Percentiles rank a stretch among this genome's conserved stretches.
These are phyloP conservation scores for Penicillium sclerotiorum DNA, from an alignment of 2,329 filamentous ascomycete genomes.

Conservation along the genomic window DNA sequence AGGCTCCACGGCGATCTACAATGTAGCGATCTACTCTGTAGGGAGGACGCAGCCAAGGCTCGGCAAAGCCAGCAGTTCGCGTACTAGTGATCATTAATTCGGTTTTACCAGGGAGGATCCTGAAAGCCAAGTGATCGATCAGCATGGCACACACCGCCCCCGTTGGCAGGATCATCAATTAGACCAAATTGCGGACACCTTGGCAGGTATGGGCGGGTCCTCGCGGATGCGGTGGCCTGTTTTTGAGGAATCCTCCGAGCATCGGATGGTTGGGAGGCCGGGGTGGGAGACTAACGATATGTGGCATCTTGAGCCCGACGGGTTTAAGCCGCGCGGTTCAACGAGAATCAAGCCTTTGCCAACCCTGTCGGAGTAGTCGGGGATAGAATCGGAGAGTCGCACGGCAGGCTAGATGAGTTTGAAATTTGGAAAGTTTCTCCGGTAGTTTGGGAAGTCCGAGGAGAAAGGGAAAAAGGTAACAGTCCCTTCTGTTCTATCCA, in stretches of 20 bases:
- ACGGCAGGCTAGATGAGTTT: slow-evolving; percentile 5
- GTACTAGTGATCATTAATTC: slow-evolving; percentile 4
- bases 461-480: not conserved
- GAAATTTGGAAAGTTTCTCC: not conserved
- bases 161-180: not conserved
- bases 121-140: not conserved
- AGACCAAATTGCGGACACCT: not conserved
- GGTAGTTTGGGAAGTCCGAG: not conserved
- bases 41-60: slow-evolving; percentile 11
- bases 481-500: not conserved
- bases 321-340: not conserved
- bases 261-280: slow-evolving; percentile 1
- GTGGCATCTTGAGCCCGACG: slow-evolving; percentile 3
- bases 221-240: not conserved
- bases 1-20: too few species aligned
- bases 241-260: not conserved
- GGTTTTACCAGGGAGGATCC: not conserved
- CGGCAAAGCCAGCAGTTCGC: slow-evolving; percentile 1
- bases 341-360: slow-evolving; percentile 23
- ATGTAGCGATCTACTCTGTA: too few species aligned
- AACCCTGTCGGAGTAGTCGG: slow-evolving; percentile 10
- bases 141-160: slow-evolving; percentile 2
- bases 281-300: slow-evolving; percentile 10
- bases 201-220: not conserved
- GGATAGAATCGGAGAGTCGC: not conserved